A percentile compares a stretch with the other conserved stretches of the same genome.
Conservation (phyloP, 495 filamentous ascomycete genomes). For the Articulospora tetracladia region DNA sequence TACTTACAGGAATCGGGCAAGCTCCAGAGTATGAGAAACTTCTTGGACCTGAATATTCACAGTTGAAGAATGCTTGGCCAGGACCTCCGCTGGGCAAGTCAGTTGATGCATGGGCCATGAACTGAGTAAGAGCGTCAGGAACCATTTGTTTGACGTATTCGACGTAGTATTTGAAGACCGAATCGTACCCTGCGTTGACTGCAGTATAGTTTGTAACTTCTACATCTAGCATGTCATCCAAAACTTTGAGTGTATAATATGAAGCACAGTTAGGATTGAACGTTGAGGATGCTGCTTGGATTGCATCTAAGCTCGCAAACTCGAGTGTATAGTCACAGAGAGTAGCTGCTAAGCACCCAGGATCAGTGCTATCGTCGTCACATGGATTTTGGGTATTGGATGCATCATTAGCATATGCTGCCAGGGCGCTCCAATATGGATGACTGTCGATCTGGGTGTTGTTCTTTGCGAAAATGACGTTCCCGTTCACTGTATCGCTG, state of each 20-base stretch:
- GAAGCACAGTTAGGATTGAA: neutral
- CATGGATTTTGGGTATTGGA: neutral
- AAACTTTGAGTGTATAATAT: conserved; percentile 9
- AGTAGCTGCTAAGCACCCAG: neutral
- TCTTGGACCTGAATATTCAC: neutral
- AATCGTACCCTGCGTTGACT: conserved; percentile 16
- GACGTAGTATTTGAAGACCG: conserved; percentile 13
- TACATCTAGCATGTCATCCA: conserved; percentile 5
- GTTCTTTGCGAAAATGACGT: conserved; percentile 16
- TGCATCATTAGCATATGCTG: conserved; percentile 8
- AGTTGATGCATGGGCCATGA: conserved; percentile 7
- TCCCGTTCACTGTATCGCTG: conserved; percentile 13
- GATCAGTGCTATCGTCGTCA: conserved; percentile 7
- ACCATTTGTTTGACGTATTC: conserved; percentile 14
- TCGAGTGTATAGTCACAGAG: conserved; percentile 8
- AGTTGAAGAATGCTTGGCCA: conserved; percentile 11
- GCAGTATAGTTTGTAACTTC: conserved; percentile 12
- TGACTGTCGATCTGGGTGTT: conserved; percentile 16
- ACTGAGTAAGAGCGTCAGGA: conserved; percentile 2
- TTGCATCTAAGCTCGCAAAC: conserved; percentile 11
- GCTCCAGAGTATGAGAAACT: neutral
- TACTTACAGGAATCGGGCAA: conserved; percentile 13
- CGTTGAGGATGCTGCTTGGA: neutral
- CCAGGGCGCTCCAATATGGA: conserved; percentile 9
- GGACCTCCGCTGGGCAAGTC: neutral